Percentiles rank a stretch among this genome's conserved stretches.
These are phyloP conservation scores for Forsythia viridissima DNA, from an alignment of 257 asterid species.

Conservation along the genomic window DNA sequence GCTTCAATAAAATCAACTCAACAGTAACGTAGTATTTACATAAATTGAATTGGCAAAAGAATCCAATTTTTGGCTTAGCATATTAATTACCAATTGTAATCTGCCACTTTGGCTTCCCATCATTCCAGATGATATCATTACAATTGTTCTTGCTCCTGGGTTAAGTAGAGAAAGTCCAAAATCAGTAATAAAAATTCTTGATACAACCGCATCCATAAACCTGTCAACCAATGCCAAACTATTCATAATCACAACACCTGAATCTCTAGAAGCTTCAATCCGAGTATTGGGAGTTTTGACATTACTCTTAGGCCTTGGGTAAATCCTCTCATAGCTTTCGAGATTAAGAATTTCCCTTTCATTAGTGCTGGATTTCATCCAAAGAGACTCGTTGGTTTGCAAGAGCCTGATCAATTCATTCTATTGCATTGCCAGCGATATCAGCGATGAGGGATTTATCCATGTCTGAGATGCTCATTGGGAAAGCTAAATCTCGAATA, in stretches of 20 bases:
- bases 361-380: constrained; percentile 60
- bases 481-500: constrained; percentile 36
- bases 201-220: constrained; percentile 65
- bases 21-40: not conserved
- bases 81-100: constrained; percentile 64
- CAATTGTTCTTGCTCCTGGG: constrained; percentile 71
- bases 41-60: not conserved
- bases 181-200: constrained; percentile 15
- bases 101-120: constrained; percentile 67
- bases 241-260: constrained; percentile 81
- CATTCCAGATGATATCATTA: constrained; percentile 74
- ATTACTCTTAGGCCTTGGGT: no score
- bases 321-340: no score
- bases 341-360: constrained; percentile 65
- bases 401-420: constrained; percentile 67
- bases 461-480: constrained; percentile 19
- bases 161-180: not conserved
- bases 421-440: constrained; percentile 66
- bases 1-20: not conserved
- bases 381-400: constrained; percentile 70
- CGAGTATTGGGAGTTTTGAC: constrained; percentile 58
- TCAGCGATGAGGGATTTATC: constrained; percentile 86
- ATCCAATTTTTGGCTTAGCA: not conserved
- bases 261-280: constrained; percentile 76
- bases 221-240: not conserved